Evolutionary conservation across 192 early-diverging fungal species (phyloP).

Genomic region (Funneliformis mosseae): DNA sequence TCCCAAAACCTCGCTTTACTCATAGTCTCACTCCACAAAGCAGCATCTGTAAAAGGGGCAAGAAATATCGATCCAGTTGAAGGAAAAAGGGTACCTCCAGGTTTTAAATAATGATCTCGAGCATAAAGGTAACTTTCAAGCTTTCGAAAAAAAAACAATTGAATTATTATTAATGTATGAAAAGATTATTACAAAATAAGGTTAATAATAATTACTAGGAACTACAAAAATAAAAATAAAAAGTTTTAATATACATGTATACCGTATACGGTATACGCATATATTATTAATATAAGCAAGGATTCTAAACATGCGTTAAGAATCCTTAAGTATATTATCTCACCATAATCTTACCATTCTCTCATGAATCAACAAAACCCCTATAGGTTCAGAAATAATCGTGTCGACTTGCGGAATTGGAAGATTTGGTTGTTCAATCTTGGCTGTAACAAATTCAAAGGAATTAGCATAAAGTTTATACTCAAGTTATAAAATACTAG

Average conservation of each 20-base stretch:
- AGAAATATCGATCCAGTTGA: constrained; percentile 86
- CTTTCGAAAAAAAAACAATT: constrained; percentile 36
- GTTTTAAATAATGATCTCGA: constrained; percentile 88
- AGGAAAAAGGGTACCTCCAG: constrained; percentile 91
- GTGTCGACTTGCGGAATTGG: constrained; percentile 85
- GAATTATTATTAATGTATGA: not conserved
- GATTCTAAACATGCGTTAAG: not conserved
- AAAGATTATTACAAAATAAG: not conserved
- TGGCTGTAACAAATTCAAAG: constrained; percentile 50
- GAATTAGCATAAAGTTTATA: constrained; percentile 3
- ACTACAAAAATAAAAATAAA: not conserved
- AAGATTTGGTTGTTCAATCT: constrained; percentile 82
- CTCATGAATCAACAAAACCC: constrained; percentile 95
- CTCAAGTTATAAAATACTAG: not conserved
- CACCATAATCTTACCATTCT: constrained; percentile 72
- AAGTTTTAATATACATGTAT: not conserved
- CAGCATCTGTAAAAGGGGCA: constrained; percentile 78
- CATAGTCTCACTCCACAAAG: constrained; percentile 93
- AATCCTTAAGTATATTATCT: constrained; percentile 14
- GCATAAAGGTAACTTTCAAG: constrained; percentile 86
- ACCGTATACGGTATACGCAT: constrained; percentile 4
- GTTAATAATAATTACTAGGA: not conserved
- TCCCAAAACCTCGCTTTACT: constrained; percentile 88
- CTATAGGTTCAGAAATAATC: constrained; percentile 96
- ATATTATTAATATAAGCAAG: not conserved